A percentile compares a stretch with the other conserved stretches of the same genome.
Evolutionary conservation across 345 rosid genomes (phyloP).

Genomic region (Corchorus capsularis): DNA sequence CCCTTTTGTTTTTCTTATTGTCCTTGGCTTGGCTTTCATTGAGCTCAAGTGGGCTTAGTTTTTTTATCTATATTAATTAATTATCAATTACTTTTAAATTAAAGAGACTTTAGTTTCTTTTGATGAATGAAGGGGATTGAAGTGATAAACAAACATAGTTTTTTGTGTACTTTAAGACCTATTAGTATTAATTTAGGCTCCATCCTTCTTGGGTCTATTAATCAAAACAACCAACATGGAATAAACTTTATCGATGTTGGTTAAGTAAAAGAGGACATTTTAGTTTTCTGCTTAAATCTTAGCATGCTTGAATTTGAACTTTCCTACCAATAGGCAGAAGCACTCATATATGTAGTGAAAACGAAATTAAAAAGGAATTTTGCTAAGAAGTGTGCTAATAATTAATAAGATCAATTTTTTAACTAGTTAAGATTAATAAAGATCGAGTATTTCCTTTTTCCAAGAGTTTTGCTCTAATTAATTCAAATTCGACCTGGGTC

Average conservation of each 20-base stretch:
- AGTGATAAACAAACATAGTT: not conserved
- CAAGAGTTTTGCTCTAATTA: no score
- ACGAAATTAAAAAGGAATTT: not conserved
- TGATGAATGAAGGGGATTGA: not conserved
- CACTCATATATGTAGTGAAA: not conserved
- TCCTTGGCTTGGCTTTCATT: conserved; percentile 15
- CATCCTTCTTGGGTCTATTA: conserved; percentile 3
- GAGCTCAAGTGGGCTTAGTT: not conserved
- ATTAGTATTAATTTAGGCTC: not conserved
- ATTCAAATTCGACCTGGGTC: no score
- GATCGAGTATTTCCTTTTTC: no score
- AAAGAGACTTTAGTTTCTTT: not conserved
- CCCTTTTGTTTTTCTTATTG: conserved; percentile 19
- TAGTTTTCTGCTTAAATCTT: not conserved
- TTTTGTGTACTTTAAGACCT: not conserved
- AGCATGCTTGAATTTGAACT: not conserved
- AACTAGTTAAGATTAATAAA: no score
- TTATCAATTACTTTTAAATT: not conserved
- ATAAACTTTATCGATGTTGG: not conserved
- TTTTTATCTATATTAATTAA: no score
- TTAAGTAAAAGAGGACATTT: conserved; percentile 2
- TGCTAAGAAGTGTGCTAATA: no score
- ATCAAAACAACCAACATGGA: not conserved
- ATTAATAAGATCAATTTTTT: no score
- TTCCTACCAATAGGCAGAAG: not conserved